A percentile compares a stretch with the other conserved stretches of the same genome.
These are phyloP conservation scores for Gloeopeniophorella convolvens DNA, from an alignment of 768 basidiomycete species.

Conservation along the genomic window DNA sequence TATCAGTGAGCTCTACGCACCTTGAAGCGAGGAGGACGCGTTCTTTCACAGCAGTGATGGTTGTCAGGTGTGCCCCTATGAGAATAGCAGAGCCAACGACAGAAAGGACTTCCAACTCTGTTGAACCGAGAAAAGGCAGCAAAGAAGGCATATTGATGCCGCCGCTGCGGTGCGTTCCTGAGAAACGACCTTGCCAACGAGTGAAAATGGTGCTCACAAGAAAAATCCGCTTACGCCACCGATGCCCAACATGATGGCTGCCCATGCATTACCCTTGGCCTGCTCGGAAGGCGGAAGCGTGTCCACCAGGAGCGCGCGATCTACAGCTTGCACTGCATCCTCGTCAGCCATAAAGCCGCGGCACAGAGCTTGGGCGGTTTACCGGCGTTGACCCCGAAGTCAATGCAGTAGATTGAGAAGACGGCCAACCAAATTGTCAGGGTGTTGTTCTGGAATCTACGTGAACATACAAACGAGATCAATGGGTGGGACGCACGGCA, in stretches of 20 bases:
- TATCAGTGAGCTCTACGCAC: conserved; percentile 24
- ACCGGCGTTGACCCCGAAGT: conserved; percentile 59
- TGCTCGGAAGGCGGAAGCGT: conserved; percentile 68
- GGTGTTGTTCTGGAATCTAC: conserved; percentile 45
- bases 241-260: conserved; percentile 83
- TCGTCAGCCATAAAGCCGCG: conserved; percentile 32
- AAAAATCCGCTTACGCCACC: conserved; percentile 87
- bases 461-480: neutral
- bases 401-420: conserved; percentile 57
- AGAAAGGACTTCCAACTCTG: conserved; percentile 76
- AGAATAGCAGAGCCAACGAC: conserved; percentile 68
- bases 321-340: conserved; percentile 70
- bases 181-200: neutral
- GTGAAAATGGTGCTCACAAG: conserved; percentile 47
- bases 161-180: conserved; percentile 43
- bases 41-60: conserved; percentile 61
- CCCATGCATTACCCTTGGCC: conserved; percentile 90
- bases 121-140: conserved; percentile 70
- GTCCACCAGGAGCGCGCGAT: conserved; percentile 88
- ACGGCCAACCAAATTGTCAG: conserved; percentile 78
- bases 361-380: neutral
- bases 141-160: conserved; percentile 66
- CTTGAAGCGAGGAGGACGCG: conserved; percentile 50
- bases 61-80: conserved; percentile 55
- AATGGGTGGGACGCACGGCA: conserved; percentile 27